Evolutionary conservation across 2,329 filamentous ascomycete genomes (phyloP).

Genomic region (Paramyrothecium sp.): DNA sequence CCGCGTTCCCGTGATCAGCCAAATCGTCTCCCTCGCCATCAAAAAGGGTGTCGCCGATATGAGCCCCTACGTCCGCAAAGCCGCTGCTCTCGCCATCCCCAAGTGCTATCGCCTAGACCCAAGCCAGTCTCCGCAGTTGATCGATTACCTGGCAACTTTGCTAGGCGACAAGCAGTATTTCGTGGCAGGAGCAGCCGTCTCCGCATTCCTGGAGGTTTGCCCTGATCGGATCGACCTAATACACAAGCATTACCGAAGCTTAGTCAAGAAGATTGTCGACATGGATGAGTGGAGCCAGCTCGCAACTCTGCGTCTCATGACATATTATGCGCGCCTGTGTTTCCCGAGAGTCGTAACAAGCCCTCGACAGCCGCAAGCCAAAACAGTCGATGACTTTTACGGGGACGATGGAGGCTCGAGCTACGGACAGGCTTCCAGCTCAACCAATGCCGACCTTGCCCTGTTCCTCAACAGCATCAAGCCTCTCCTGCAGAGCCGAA

Average conservation of each 20-base stretch:
- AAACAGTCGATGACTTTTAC: slow-evolving; percentile 73
- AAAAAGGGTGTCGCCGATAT: slow-evolving; percentile 92
- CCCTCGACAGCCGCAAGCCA: slow-evolving; percentile 24
- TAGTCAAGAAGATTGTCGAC: slow-evolving; percentile 90
- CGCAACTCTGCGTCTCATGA: slow-evolving; percentile 77
- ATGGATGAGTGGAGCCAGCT: slow-evolving; percentile 99
- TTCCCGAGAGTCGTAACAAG: slow-evolving; percentile 68
- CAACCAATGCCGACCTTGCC: slow-evolving; percentile 79
- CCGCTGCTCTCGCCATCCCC: slow-evolving; percentile 88
- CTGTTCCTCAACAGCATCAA: slow-evolving; percentile 77
- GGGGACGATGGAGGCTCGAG: slow-evolving; percentile 56
- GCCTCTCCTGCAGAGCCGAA: slow-evolving; percentile 87
- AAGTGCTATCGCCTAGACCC: slow-evolving; percentile 95
- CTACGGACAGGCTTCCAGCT: slow-evolving; percentile 40
- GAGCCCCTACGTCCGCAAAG: slow-evolving; percentile 90
- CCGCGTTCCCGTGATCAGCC: slow-evolving; percentile 93
- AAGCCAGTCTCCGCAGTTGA: slow-evolving; percentile 76
- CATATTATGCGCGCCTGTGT: slow-evolving; percentile 79
- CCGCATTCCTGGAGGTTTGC: slow-evolving; percentile 85
- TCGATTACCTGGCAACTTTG: slow-evolving; percentile 76
- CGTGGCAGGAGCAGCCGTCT: slow-evolving; percentile 90
- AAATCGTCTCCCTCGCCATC: slow-evolving; percentile 94
- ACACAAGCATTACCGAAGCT: slow-evolving; percentile 81
- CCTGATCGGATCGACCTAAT: slow-evolving; percentile 85
- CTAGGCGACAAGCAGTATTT: slow-evolving; percentile 93